Percentiles rank a stretch among this genome's conserved stretches.
Conservation (phyloP, 495 filamentous ascomycete genomes). For the Parathielavia appendiculata region DNA sequence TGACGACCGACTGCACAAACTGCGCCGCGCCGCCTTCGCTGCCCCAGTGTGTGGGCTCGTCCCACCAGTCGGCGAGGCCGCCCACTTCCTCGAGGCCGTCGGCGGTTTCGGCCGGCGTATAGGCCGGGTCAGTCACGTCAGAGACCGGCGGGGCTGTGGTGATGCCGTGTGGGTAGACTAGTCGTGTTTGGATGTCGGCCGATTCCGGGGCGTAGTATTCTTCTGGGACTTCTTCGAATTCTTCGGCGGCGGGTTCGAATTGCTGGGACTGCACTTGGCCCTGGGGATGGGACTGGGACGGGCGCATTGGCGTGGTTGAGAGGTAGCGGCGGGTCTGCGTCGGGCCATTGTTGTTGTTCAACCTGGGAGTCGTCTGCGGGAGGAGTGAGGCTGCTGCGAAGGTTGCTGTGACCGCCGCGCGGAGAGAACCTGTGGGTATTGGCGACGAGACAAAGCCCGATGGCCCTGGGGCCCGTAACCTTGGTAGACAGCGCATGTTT, state of each 20-base stretch:
- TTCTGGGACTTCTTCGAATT: not conserved
- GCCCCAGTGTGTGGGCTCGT: slow-evolving; percentile 40
- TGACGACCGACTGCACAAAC: slow-evolving; percentile 30
- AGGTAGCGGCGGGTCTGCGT: slow-evolving; percentile 22
- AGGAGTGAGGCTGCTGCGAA: not conserved
- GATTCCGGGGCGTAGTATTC: not conserved
- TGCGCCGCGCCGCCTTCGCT: slow-evolving; percentile 8
- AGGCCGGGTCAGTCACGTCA: slow-evolving; percentile 40
- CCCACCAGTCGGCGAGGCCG: slow-evolving; percentile 48
- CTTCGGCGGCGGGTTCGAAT: not conserved
- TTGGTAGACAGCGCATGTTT: slow-evolving; percentile 30
- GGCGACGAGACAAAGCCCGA: slow-evolving; percentile 23
- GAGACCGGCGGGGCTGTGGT: slow-evolving; percentile 15
- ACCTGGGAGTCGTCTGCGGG: not conserved
- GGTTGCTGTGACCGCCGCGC: slow-evolving; percentile 17
- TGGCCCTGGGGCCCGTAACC: slow-evolving; percentile 25
- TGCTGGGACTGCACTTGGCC: slow-evolving; percentile 3
- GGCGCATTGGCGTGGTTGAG: slow-evolving; percentile 12
- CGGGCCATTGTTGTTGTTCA: not conserved
- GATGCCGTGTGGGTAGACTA: slow-evolving; percentile 21
- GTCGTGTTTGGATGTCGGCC: slow-evolving; percentile 14
- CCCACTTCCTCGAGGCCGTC: slow-evolving; percentile 56
- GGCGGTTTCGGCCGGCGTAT: slow-evolving; percentile 54
- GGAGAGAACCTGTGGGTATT: slow-evolving; percentile 12
- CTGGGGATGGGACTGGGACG: not conserved